Conservation (phyloP, 108 stramenopile genomes). For the Skeletonema marinoi region DNA sequence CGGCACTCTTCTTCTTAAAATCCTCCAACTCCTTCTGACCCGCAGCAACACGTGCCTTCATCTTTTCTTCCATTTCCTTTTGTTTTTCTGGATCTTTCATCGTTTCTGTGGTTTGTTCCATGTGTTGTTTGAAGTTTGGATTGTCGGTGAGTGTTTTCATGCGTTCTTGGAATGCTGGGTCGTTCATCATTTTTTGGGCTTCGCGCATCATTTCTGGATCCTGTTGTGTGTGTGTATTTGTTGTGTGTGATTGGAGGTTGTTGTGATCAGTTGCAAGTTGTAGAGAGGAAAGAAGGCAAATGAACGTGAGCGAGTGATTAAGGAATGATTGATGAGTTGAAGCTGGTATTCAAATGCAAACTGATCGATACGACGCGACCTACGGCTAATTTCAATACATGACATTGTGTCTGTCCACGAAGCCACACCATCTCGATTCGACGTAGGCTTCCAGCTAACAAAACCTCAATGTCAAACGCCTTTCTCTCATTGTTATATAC, state of each 20-base stretch:
- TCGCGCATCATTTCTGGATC: conserved; percentile 91
- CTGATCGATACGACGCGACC: neutral
- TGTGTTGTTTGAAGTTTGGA: conserved; percentile 63
- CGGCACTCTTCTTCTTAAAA: conserved; percentile 55
- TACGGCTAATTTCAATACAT: neutral
- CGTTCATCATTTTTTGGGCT: conserved; percentile 86
- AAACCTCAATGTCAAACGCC: neutral
- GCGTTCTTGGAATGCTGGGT: conserved; percentile 79
- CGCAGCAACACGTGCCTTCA: conserved; percentile 61
- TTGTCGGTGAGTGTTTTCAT: conserved; percentile 82
- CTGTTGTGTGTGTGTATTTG: conserved; percentile 22
- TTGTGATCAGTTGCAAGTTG: neutral
- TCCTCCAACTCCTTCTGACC: conserved; percentile 69
- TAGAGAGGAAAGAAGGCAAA: neutral
- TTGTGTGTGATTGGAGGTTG: neutral
- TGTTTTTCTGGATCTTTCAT: conserved; percentile 79
- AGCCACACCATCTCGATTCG: too few species aligned
- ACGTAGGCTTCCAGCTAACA: too few species aligned
- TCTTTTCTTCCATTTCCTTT: conserved; percentile 77
- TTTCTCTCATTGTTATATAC: neutral
- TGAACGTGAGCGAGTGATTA: neutral
- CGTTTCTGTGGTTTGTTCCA: conserved; percentile 61
- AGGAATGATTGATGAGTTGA: neutral
- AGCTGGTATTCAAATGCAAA: neutral
- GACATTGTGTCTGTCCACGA: too few species aligned